Base-by-base conservation (phyloP, 2,329 filamentous ascomycete genomes). In the Sclerotinia trifoliorum region DNA sequence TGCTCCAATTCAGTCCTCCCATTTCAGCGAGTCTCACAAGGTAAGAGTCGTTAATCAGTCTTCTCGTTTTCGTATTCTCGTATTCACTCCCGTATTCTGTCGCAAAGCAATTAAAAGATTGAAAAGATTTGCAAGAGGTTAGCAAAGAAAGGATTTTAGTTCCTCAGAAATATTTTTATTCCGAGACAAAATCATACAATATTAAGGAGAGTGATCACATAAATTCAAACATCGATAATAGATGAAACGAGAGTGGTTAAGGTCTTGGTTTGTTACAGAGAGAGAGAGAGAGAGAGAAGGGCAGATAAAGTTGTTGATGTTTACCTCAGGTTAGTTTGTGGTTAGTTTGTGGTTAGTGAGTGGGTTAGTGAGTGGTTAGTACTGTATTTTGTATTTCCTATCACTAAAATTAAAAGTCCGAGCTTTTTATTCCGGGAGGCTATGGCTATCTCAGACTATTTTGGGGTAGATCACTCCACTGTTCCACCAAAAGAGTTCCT, bases 181-280 rank as follows among this genome's bases (percentile, higher is more conserved):
- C 3, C 4, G n/a, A 29, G 8, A n/a, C 15, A n/a, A 54, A 21
- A 29, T 15, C 7, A 46, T 35, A 19, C 29, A 56, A 35, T 56
- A 56, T 35, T 6, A 8, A n/a, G 19, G 5, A 21, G 52, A 55
- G 32, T 29, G 29, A 56, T 56, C 10, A 8, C 29, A 44, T 7
- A 29, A n/a, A 44, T 7, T 21, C n/a, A 19, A 15, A 29, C 13
- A 29, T 24, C 4, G 17, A 46, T 19, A 15, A 26, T n/a, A 60
- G 57, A 21, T 60, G 42, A 60, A 60, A 48, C 57, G 42, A 60
- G 19, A 32, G 57, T 48, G 26, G 57, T 48, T 21, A 32, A 60
- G 42, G 46, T 60, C 39, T 46, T 60, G 26, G 42, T 5, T 32
- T 32, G 56, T 46, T 60, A 60, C 56, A 60, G 24, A 60, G 24